Evolutionary conservation across 768 basidiomycete genomes (phyloP).

Genomic region (Suillus plorans): DNA sequence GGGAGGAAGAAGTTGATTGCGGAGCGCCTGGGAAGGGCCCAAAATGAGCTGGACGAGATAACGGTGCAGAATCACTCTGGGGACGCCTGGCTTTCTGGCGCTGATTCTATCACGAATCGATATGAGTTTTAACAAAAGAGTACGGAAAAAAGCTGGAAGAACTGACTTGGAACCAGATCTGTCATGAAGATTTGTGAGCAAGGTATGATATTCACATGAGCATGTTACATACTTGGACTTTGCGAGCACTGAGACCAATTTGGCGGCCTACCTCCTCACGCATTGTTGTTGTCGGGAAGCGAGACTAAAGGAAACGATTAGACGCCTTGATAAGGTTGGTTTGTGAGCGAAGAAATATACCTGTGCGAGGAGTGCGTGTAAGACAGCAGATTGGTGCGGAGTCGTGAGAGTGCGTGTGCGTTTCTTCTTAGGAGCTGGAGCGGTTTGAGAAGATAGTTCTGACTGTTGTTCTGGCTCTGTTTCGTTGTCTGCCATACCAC

Average conservation of each 20-base stretch:
- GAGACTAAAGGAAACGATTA: slow-evolving; percentile 52
- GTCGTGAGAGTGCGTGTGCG: slow-evolving; percentile 87
- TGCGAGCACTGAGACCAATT: slow-evolving; percentile 86
- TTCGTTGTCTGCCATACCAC: slow-evolving; percentile 60
- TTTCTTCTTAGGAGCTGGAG: slow-evolving; percentile 49
- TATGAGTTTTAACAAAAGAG: slow-evolving; percentile 10
- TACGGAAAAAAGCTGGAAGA: slow-evolving; percentile 2
- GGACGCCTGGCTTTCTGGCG: slow-evolving; percentile 85
- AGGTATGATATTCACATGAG: slow-evolving; percentile 6
- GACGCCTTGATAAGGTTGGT: not conserved
- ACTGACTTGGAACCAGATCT: slow-evolving; percentile 89
- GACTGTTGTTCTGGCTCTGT: slow-evolving; percentile 46
- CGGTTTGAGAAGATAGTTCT: slow-evolving; percentile 35
- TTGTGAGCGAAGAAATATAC: slow-evolving; percentile 38
- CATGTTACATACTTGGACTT: slow-evolving; percentile 72
- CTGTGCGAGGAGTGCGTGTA: slow-evolving; percentile 84
- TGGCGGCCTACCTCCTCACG: slow-evolving; percentile 85
- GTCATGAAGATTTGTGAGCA: slow-evolving; percentile 14
- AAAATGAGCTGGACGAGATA: slow-evolving; percentile 58
- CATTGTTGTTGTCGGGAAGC: slow-evolving; percentile 85
- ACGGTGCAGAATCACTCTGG: slow-evolving; percentile 55
- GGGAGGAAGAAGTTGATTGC: slow-evolving; percentile 29
- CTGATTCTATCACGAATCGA: slow-evolving; percentile 60
- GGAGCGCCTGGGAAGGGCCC: slow-evolving; percentile 56
- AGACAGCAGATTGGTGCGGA: slow-evolving; percentile 84